Evolutionary conservation across 169 alveolate genomes (phyloP).

Genomic region (Plasmodium malariae): DNA sequence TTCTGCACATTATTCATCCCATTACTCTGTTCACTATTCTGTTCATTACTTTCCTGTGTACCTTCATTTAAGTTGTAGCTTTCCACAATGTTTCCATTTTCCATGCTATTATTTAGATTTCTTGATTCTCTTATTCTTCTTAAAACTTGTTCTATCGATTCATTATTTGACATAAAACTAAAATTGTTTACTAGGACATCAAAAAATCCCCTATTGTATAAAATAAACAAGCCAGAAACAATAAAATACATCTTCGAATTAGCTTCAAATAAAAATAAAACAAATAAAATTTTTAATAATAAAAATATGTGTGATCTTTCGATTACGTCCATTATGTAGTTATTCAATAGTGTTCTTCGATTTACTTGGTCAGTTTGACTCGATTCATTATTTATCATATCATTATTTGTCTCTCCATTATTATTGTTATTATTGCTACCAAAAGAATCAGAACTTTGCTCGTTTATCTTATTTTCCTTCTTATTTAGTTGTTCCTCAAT

Average conservation of each 20-base stretch:
- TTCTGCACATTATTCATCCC: background rate
- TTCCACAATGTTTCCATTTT: constrained; percentile 5
- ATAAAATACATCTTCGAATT: constrained; percentile 42
- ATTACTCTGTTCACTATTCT: background rate
- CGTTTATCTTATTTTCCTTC: constrained; percentile 19
- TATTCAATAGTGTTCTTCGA: constrained; percentile 37
- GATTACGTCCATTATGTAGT: constrained; percentile 41
- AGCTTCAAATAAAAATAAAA: constrained; percentile 71
- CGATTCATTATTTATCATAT: background rate
- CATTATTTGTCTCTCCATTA: background rate
- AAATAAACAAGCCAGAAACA: constrained; percentile 47
- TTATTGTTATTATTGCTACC: background rate
- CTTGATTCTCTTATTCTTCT: constrained; percentile 64
- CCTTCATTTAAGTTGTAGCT: constrained; percentile 6
- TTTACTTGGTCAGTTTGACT: constrained; percentile 13
- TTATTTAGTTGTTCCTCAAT: constrained; percentile 4
- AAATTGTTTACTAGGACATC: constrained; percentile 48
- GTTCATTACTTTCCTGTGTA: constrained; percentile 18
- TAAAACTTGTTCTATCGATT: constrained; percentile 69
- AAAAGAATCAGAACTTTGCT: background rate
- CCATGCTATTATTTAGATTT: constrained; percentile 24
- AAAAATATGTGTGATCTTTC: constrained; percentile 54
- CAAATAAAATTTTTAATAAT: constrained; percentile 60
- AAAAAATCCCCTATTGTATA: constrained; percentile 67
- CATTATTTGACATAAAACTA: constrained; percentile 60